These are phyloP conservation scores for Prasinococcaceae sp. DNA, from an alignment of 139 green algal genomes.

Conservation along the genomic window DNA sequence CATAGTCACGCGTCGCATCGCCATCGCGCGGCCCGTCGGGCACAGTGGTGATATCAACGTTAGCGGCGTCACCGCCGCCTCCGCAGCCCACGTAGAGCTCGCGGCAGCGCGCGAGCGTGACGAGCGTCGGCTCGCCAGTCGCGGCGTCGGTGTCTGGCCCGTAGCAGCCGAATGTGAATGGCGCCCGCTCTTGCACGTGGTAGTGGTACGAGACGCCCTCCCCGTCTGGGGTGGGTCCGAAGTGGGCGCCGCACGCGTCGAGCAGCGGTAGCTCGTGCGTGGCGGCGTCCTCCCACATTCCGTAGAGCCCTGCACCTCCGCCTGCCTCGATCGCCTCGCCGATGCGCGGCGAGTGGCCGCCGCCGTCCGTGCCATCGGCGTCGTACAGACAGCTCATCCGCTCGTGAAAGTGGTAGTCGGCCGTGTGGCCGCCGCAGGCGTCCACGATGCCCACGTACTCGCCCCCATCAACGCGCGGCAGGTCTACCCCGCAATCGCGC, in stretches of 20 bases:
- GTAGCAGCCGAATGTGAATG: constrained; percentile 5
- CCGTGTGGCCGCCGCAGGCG: constrained; percentile 5
- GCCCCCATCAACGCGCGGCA: constrained; percentile 1
- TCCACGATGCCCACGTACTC: not conserved
- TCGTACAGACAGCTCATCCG: not conserved
- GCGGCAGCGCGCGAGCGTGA: not conserved
- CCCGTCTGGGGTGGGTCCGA: constrained; percentile 2
- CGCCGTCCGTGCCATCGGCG: not conserved
- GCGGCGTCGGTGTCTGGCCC: not conserved
- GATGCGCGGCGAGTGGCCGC: no score
- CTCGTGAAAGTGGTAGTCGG: constrained; percentile 7
- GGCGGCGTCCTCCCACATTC: constrained; percentile 1
- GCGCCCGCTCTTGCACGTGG: constrained; percentile 1
- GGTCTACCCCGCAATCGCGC: not conserved
- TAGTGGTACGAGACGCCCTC: constrained; percentile 4
- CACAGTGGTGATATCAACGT: not conserved
- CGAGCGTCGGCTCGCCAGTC: no score
- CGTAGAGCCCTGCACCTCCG: no score
- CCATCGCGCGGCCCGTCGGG: not conserved
- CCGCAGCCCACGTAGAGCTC: not conserved
- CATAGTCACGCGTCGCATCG: not conserved
- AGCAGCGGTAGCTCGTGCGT: not conserved
- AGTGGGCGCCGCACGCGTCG: constrained; percentile 14
- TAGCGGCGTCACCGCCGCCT: not conserved
- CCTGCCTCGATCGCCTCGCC: no score